These are phyloP conservation scores for Quercus parvula DNA, from an alignment of 306 rosid genomes.

Conservation along the genomic window DNA sequence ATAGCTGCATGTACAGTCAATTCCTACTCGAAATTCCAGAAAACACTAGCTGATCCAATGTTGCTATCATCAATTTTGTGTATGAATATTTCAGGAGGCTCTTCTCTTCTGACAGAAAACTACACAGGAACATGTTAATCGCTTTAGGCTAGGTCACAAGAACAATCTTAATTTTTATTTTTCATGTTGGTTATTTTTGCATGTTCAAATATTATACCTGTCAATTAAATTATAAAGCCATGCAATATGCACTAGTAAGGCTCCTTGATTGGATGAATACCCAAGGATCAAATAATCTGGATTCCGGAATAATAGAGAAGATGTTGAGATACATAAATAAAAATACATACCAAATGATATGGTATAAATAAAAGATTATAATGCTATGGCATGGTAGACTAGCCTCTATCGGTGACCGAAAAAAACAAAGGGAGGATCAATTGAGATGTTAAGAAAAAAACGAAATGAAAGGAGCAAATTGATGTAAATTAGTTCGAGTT, in stretches of 20 bases:
- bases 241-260: neutral
- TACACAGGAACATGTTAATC: neutral
- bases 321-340: conserved; percentile 4
- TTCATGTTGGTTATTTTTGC: neutral
- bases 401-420: neutral
- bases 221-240: neutral
- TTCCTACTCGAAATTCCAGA: conserved; percentile 41
- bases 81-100: conserved; percentile 61
- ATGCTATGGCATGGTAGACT: too few relatives aligned
- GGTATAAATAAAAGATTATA: too few relatives aligned
- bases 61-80: conserved; percentile 38
- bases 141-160: neutral
- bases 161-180: neutral
- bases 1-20: conserved; percentile 16
- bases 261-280: neutral
- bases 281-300: neutral
- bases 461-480: neutral
- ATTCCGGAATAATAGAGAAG: neutral
- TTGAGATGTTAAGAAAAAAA: neutral
- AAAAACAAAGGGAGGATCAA: neutral
- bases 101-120: conserved; percentile 43
- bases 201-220: neutral
- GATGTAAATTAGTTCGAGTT: neutral
- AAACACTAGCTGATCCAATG: conserved; percentile 24
- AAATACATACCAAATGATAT: neutral